These are phyloP conservation scores for Huiozyma sinensis DNA, from an alignment of 805 yeast genomes.

Conservation along the genomic window DNA sequence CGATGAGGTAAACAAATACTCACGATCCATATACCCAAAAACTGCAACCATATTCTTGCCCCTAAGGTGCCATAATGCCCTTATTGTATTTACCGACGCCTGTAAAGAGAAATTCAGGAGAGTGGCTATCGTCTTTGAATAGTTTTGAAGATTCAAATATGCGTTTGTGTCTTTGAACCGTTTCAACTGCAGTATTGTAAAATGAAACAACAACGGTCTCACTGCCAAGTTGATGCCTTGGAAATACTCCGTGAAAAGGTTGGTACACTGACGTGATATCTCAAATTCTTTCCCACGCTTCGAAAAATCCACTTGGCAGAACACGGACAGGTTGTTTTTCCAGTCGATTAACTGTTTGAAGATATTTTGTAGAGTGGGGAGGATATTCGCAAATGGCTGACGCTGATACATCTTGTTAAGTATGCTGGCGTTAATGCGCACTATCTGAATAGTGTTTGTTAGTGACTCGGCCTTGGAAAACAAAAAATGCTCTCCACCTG, in stretches of 20 bases:
- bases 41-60: slow-evolving; percentile 77
- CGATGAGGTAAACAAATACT: slow-evolving; percentile 66
- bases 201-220: slow-evolving; percentile 65
- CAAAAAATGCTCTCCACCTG: slow-evolving; percentile 50
- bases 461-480: slow-evolving; percentile 74
- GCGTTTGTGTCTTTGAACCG: slow-evolving; percentile 37
- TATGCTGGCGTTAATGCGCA: slow-evolving; percentile 68
- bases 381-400: slow-evolving; percentile 65
- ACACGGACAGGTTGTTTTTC: slow-evolving; percentile 56
- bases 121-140: slow-evolving; percentile 57
- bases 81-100: slow-evolving; percentile 65
- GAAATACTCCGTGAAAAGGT: slow-evolving; percentile 72
- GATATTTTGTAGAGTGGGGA: slow-evolving; percentile 61
- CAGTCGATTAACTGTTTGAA: slow-evolving; percentile 58
- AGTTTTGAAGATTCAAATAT: slow-evolving; percentile 54
- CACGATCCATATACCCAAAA: slow-evolving; percentile 83
- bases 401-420: slow-evolving; percentile 59
- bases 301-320: slow-evolving; percentile 51
- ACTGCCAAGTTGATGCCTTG: slow-evolving; percentile 76
- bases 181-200: slow-evolving; percentile 56
- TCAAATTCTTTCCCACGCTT: slow-evolving; percentile 27
- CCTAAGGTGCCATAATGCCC: slow-evolving; percentile 62
- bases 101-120: slow-evolving; percentile 68
- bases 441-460: slow-evolving; percentile 65
- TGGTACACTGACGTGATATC: slow-evolving; percentile 57